Evolutionary conservation across 208 protist species (phyloP).

Genomic region (Trypanosoma conorhini): DNA sequence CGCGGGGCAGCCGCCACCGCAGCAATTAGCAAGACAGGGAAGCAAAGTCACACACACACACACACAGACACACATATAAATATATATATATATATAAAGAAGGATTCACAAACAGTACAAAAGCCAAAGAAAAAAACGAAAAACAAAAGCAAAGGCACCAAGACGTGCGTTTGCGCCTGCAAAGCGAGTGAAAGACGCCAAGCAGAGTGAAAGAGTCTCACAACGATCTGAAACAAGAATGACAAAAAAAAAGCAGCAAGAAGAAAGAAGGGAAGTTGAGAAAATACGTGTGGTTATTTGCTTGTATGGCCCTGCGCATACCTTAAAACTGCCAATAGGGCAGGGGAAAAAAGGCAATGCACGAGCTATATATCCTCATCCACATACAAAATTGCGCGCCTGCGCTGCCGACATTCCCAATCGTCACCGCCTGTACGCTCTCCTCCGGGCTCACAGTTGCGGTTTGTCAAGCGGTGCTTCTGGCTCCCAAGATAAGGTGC

Average conservation of each 20-base stretch:
- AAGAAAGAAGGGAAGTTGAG: background rate
- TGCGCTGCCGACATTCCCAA: too few species aligned
- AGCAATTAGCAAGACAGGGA: background rate
- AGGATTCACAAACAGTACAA: background rate
- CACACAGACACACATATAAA: too few species aligned
- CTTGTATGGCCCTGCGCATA: background rate
- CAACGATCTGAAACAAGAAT: too few species aligned
- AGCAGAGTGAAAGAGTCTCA: background rate
- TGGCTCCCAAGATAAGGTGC: conserved; percentile 5
- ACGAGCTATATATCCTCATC: background rate
- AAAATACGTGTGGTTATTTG: conserved; percentile 15
- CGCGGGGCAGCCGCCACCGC: background rate
- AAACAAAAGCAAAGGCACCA: too few species aligned
- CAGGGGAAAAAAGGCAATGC: conserved; percentile 13
- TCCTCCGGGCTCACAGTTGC: background rate
- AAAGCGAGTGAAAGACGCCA: too few species aligned
- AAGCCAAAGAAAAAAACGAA: too few species aligned
- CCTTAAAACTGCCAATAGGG: background rate
- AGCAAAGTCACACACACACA: too few species aligned
- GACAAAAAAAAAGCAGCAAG: background rate
- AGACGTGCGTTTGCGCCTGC: too few species aligned
- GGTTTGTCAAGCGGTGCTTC: background rate
- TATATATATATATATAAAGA: background rate
- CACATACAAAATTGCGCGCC: too few species aligned
- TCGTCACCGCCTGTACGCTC: background rate